Percentiles rank a stretch among this genome's conserved stretches.
phyloP scores from a whole-genome alignment of 2,329 filamentous ascomycete genomes.

The Claviceps sp. region DNA sequence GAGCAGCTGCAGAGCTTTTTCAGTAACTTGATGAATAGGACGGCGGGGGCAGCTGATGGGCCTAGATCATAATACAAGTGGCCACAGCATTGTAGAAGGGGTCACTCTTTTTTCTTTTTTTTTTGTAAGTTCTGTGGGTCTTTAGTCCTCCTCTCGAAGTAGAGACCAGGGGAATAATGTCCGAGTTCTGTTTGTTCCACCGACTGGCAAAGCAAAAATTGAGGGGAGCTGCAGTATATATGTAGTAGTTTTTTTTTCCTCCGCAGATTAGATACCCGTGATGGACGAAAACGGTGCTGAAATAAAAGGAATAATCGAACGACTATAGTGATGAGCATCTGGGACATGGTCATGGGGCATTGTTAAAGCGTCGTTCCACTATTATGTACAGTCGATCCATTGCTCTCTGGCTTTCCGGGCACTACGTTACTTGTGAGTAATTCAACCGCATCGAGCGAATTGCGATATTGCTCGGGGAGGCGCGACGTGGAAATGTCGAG shows the following conservation, averaged over 20 bases:
- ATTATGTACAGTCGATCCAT: no score
- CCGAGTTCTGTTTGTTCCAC: not conserved
- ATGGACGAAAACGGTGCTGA: conserved; percentile 6
- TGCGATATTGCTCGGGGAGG: no score
- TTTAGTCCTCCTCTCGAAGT: no score
- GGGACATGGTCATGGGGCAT: no score
- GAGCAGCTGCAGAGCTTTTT: conserved; percentile 48
- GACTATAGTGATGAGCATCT: no score
- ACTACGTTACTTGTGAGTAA: no score
- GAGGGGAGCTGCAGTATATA: not conserved
- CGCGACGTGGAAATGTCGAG: no score
- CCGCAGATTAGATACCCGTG: conserved; percentile 30
- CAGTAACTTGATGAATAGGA: conserved; percentile 44
- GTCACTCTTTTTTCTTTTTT: not conserved
- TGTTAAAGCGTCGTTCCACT: no score
- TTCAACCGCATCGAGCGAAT: conserved; percentile 40
- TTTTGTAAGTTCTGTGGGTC: not conserved
- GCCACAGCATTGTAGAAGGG: not conserved
- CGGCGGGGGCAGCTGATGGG: conserved; percentile 16
- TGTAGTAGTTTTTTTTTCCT: conserved; percentile 7
- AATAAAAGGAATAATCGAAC: not conserved
- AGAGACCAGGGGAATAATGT: not conserved
- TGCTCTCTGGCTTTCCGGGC: no score
- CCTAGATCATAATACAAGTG: conserved; percentile 7
- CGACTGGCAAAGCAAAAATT: not conserved